Conservation (phyloP, 2,329 filamentous ascomycete genomes). For the Tympanopsis confertula region DNA sequence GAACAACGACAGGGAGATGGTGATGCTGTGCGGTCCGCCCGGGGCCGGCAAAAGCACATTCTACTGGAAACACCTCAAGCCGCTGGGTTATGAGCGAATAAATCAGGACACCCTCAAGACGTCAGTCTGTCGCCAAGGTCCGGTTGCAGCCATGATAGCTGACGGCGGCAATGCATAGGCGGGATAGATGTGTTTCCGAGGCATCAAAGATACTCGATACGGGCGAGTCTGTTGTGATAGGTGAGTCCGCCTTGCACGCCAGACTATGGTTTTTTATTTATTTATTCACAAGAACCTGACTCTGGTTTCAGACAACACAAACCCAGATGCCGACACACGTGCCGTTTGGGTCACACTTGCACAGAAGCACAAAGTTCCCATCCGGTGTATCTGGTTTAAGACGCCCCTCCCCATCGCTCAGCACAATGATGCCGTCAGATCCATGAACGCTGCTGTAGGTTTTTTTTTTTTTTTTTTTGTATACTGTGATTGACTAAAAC, state of each 20-base stretch:
- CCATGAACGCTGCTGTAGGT: neutral
- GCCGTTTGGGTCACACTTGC: neutral
- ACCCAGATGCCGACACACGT: neutral
- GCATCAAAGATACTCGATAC: neutral
- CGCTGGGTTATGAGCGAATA: neutral
- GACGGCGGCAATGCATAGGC: neutral
- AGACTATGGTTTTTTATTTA: too few species aligned
- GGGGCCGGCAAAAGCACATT: neutral
- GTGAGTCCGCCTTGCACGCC: too few species aligned
- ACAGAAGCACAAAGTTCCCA: neutral
- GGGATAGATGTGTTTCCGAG: neutral
- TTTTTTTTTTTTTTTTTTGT: too few species aligned
- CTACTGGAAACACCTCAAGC: neutral
- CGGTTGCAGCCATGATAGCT: too few species aligned
- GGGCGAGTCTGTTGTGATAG: neutral
- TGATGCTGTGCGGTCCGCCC: neutral
- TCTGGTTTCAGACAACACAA: neutral
- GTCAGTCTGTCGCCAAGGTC: too few species aligned
- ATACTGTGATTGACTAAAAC: too few species aligned
- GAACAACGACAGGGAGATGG: neutral
- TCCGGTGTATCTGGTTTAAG: neutral
- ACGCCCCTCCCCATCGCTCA: neutral
- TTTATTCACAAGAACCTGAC: too few species aligned
- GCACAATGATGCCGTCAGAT: neutral
- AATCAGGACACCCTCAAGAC: neutral